phyloP scores from a whole-genome alignment of 352 stramenopile genomes.

The Pythium scleroteichum region DNA sequence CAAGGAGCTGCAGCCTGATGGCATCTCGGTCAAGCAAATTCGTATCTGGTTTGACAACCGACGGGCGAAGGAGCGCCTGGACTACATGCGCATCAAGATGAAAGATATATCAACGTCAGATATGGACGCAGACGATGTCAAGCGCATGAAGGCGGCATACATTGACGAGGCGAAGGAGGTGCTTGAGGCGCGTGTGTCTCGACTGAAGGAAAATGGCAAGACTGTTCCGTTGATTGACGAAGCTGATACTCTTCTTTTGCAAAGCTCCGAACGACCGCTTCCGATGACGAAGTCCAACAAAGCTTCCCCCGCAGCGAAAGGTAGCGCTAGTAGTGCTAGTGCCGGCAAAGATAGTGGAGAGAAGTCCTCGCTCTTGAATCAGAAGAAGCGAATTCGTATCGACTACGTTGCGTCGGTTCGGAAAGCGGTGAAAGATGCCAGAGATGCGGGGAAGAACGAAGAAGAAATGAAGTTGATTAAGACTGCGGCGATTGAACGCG shows the following conservation, averaged over 20 bases:
- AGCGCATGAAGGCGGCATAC: slow-evolving; percentile 87
- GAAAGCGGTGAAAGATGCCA: slow-evolving; percentile 74
- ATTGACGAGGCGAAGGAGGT: slow-evolving; percentile 90
- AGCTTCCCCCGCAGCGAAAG: slow-evolving; percentile 37
- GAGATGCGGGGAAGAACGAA: slow-evolving; percentile 72
- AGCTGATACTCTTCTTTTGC: slow-evolving; percentile 68
- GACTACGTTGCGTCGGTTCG: slow-evolving; percentile 85
- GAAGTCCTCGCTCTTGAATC: slow-evolving; percentile 30
- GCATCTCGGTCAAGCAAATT: slow-evolving; percentile 87
- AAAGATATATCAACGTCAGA: slow-evolving; percentile 84
- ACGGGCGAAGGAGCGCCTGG: slow-evolving; percentile 77
- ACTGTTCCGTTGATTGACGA: slow-evolving; percentile 78
- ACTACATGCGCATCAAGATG: slow-evolving; percentile 91
- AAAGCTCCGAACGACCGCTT: slow-evolving; percentile 45
- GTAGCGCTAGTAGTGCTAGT: not conserved
- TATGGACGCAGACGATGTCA: slow-evolving; percentile 83
- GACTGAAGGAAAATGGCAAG: slow-evolving; percentile 76
- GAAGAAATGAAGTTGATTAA: slow-evolving; percentile 76
- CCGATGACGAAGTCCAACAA: slow-evolving; percentile 39
- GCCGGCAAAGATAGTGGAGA: slow-evolving; percentile 5
- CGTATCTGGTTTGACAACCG: slow-evolving; percentile 90
- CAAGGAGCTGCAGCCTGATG: slow-evolving; percentile 80
- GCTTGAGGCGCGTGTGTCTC: slow-evolving; percentile 77
- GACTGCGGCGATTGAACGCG: slow-evolving; percentile 72
- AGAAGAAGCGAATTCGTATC: slow-evolving; percentile 86